Percentiles rank a stretch among this genome's conserved stretches.
Conservation (phyloP, 2,329 filamentous ascomycete genomes). For the Fusarium illudens region DNA sequence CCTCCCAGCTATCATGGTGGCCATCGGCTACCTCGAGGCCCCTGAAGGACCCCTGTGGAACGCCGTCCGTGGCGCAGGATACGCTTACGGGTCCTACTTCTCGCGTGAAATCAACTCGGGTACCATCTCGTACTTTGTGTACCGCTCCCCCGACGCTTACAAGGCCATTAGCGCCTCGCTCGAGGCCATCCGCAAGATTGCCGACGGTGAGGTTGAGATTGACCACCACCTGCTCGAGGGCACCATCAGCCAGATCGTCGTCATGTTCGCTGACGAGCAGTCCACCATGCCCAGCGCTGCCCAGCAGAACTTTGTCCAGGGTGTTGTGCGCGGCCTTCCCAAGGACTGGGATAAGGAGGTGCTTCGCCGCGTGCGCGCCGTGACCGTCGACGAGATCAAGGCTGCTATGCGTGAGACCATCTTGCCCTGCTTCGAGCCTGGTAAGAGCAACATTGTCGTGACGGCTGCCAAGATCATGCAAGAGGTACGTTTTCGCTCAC, state of each 20-base stretch:
- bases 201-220: conserved; percentile 74
- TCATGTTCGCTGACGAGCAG: conserved; percentile 87
- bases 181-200: conserved; percentile 77
- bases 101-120: conserved; percentile 80
- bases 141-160: conserved; percentile 87
- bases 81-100: conserved; percentile 90
- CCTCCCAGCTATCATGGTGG: conserved; percentile 86
- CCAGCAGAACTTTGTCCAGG: conserved; percentile 81
- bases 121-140: conserved; percentile 83
- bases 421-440: conserved; percentile 80
- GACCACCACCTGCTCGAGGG: conserved; percentile 87
- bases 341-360: conserved; percentile 81
- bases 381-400: conserved; percentile 80
- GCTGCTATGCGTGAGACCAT: conserved; percentile 77
- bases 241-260: conserved; percentile 88
- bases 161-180: conserved; percentile 84
- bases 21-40: conserved; percentile 88
- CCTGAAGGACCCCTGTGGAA: conserved; percentile 96
- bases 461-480: conserved; percentile 87
- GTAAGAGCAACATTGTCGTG: conserved; percentile 83
- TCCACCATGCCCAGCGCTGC: conserved; percentile 85
- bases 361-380: conserved; percentile 77
- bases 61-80: conserved; percentile 88
- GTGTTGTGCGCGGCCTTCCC: conserved; percentile 79
- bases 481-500: conserved; percentile 67